phyloP scores from a whole-genome alignment of 139 green algal genomes.

The Volvox africanus region DNA sequence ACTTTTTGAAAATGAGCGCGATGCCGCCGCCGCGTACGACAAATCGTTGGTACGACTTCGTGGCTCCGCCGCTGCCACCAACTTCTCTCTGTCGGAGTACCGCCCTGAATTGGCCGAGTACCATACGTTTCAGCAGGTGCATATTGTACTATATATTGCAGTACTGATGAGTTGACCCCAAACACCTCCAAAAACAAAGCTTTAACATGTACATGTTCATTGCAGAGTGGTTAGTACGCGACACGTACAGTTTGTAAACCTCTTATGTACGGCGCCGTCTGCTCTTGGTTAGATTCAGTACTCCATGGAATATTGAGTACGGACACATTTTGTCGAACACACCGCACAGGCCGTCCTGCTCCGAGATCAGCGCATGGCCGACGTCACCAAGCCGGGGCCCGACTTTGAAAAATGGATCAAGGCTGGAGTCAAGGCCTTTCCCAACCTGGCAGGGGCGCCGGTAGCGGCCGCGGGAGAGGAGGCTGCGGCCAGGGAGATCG shows the following conservation, averaged over 20 bases:
- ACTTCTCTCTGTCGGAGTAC: conserved; percentile 56
- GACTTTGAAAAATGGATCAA: background rate
- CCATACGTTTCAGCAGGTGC: conserved; percentile 34
- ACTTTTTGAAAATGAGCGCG: conserved; percentile 73
- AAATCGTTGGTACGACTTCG: conserved; percentile 69
- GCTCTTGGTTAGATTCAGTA: no score
- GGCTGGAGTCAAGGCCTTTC: background rate
- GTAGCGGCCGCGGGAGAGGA: background rate
- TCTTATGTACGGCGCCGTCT: background rate
- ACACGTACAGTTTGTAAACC: background rate
- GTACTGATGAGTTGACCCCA: background rate
- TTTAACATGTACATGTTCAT: no score
- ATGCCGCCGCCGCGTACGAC: conserved; percentile 76
- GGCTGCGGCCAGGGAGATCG: background rate
- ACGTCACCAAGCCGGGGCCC: background rate
- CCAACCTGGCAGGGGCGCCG: background rate
- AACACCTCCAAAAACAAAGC: background rate
- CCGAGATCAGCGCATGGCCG: background rate
- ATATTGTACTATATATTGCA: background rate
- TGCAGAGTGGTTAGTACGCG: no score
- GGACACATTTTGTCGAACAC: background rate
- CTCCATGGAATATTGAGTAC: background rate
- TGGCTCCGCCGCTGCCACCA: conserved; percentile 52
- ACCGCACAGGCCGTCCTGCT: background rate
- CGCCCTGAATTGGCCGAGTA: conserved; percentile 40